Percentiles rank a stretch among this genome's conserved stretches.
Evolutionary conservation across 225 moss, liverwort and hornwort species (phyloP).

Genomic region (Takakia lepidozioides): DNA sequence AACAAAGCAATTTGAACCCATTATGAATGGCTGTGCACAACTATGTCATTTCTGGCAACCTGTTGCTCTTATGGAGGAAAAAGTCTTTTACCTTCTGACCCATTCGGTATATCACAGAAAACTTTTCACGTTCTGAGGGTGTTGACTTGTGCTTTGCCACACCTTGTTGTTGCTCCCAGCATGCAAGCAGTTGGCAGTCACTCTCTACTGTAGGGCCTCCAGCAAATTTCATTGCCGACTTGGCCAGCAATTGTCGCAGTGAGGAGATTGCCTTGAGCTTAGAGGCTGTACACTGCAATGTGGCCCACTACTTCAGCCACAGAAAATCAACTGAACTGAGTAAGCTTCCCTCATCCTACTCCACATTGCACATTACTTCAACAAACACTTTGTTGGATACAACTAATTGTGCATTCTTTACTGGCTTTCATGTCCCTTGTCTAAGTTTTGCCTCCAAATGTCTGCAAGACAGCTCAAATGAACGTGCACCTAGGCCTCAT

Average conservation of each 20-base stretch:
- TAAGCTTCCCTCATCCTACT: no score
- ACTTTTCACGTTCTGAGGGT: conserved; percentile 5
- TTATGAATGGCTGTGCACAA: neutral
- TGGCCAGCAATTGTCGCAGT: conserved; percentile 5
- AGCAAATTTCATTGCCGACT: conserved; percentile 5
- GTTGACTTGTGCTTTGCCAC: neutral
- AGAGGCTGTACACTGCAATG: conserved; percentile 8
- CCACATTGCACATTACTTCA: no score
- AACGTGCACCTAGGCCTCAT: no score
- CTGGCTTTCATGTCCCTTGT: no score
- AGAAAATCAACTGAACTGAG: no score
- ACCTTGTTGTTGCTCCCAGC: neutral
- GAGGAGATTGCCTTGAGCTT: conserved; percentile 9
- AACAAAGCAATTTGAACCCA: neutral
- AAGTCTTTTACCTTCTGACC: conserved; percentile 14
- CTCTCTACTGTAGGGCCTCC: conserved; percentile 6
- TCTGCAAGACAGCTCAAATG: no score
- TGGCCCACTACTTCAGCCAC: conserved; percentile 1
- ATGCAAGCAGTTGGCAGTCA: conserved; percentile 4
- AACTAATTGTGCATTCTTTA: no score
- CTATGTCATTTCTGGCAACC: neutral
- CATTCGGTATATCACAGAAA: conserved; percentile 14
- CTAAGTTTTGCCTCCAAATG: no score
- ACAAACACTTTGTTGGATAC: neutral
- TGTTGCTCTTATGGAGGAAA: neutral